Conservation (phyloP, 768 basidiomycete genomes). For the Trametes cinnabarina region DNA sequence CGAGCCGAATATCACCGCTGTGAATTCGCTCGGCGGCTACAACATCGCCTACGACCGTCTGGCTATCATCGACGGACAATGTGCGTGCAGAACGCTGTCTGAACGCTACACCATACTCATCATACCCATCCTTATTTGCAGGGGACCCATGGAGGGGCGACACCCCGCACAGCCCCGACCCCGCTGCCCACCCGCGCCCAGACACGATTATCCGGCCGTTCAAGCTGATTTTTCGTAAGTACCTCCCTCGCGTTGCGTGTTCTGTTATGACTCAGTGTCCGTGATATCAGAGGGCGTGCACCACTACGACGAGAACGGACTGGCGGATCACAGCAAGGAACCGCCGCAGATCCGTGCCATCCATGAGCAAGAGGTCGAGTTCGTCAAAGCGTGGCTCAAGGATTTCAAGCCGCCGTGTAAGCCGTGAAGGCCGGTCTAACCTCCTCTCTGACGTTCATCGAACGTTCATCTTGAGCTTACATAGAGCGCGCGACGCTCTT, state of each 20-base stretch:
- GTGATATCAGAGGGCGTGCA: slow-evolving; percentile 57
- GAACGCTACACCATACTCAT: too few species aligned
- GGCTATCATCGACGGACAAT: slow-evolving; percentile 85
- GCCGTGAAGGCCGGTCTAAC: too few species aligned
- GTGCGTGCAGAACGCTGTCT: slow-evolving; percentile 36
- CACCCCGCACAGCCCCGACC: slow-evolving; percentile 72
- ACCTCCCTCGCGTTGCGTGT: too few species aligned
- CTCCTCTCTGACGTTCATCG: too few species aligned
- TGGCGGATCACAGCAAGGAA: slow-evolving; percentile 56
- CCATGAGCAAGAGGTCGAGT: slow-evolving; percentile 74
- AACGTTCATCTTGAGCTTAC: too few species aligned
- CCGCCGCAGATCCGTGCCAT: slow-evolving; percentile 76
- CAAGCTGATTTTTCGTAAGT: slow-evolving; percentile 80
- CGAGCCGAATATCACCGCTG: slow-evolving; percentile 73
- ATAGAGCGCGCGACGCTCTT: too few species aligned
- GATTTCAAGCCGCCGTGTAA: slow-evolving; percentile 30
- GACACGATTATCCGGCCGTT: slow-evolving; percentile 78
- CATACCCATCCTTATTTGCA: slow-evolving; percentile 24
- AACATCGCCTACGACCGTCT: slow-evolving; percentile 74
- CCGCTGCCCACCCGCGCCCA: slow-evolving; percentile 58
- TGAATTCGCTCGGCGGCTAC: slow-evolving; percentile 81
- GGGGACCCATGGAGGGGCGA: slow-evolving; percentile 90
- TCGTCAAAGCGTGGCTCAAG: slow-evolving; percentile 73
- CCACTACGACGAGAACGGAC: slow-evolving; percentile 75
- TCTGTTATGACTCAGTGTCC: too few species aligned